Conservation (phyloP, 1,284 basidiomycete species). For the Athelia sp. region DNA sequence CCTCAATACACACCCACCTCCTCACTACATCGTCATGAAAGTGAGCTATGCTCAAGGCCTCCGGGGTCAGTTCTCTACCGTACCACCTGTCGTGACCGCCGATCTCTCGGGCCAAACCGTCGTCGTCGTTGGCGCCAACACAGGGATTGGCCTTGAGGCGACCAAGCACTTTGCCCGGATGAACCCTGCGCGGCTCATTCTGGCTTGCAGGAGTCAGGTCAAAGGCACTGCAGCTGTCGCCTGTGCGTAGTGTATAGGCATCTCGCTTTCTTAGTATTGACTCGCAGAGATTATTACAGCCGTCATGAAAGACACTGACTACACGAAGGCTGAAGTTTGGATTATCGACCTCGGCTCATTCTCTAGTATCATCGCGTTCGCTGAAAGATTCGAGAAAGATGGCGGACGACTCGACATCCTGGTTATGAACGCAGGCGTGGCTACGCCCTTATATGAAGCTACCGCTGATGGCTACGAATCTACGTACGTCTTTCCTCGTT, state of each 20-base stretch:
- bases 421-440: slow-evolving; percentile 32
- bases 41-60: no score
- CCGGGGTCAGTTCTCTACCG: no score
- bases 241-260: slow-evolving; percentile 16
- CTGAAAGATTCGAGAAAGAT: slow-evolving; percentile 28
- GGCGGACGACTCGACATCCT: slow-evolving; percentile 33
- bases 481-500: slow-evolving; percentile 19
- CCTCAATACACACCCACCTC: no score
- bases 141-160: slow-evolving; percentile 38
- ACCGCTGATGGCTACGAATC: slow-evolving; percentile 35
- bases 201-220: slow-evolving; percentile 32
- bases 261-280: neutral
- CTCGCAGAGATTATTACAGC: slow-evolving; percentile 13
- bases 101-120: slow-evolving; percentile 26
- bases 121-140: slow-evolving; percentile 32
- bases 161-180: slow-evolving; percentile 38
- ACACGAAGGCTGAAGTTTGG: slow-evolving; percentile 27
- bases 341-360: slow-evolving; percentile 33
- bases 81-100: slow-evolving; percentile 10
- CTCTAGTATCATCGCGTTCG: slow-evolving; percentile 31
- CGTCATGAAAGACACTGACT: slow-evolving; percentile 26
- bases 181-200: slow-evolving; percentile 32
- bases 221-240: slow-evolving; percentile 29
- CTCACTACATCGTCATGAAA: no score
- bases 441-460: slow-evolving; percentile 10